Evolutionary conservation across 305 asterid genomes (phyloP).

Genomic region (Fraxinus sp.): DNA sequence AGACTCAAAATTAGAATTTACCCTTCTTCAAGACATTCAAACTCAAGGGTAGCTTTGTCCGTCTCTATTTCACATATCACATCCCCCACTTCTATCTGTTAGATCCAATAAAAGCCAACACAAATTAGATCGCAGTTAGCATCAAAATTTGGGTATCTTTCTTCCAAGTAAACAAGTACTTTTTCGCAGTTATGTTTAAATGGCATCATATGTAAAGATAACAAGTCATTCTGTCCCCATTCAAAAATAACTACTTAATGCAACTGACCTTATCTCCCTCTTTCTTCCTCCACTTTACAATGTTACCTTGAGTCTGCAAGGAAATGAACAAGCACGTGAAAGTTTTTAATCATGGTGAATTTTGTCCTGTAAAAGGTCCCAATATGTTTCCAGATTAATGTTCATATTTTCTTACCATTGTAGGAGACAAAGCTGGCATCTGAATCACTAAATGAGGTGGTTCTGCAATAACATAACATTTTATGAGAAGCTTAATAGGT

Average conservation of each 20-base stretch:
- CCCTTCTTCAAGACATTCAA: constrained; percentile 98
- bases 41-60: constrained; percentile 96
- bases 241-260: constrained; percentile 21
- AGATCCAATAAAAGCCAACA: constrained; percentile 31
- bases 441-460: constrained; percentile 66
- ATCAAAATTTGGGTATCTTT: constrained; percentile 7
- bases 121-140: constrained; percentile 19
- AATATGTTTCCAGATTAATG: background rate
- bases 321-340: constrained; percentile 31
- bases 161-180: constrained; percentile 19
- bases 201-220: background rate
- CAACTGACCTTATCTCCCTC: constrained; percentile 97
- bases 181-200: constrained; percentile 18
- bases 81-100: constrained; percentile 91
- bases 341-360: constrained; percentile 2
- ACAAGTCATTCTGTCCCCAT: background rate
- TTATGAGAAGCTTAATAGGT: constrained; percentile 7
- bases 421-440: constrained; percentile 98
- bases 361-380: background rate
- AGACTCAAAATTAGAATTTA: constrained; percentile 35
- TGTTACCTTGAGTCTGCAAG: constrained; percentile 90
- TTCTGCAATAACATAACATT: constrained; percentile 48
- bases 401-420: constrained; percentile 69
- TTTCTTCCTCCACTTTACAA: constrained; percentile 87
- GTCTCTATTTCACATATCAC: constrained; percentile 94